Conservation (phyloP, 2,329 filamentous ascomycete species). For the Albifimbria verrucaria region DNA sequence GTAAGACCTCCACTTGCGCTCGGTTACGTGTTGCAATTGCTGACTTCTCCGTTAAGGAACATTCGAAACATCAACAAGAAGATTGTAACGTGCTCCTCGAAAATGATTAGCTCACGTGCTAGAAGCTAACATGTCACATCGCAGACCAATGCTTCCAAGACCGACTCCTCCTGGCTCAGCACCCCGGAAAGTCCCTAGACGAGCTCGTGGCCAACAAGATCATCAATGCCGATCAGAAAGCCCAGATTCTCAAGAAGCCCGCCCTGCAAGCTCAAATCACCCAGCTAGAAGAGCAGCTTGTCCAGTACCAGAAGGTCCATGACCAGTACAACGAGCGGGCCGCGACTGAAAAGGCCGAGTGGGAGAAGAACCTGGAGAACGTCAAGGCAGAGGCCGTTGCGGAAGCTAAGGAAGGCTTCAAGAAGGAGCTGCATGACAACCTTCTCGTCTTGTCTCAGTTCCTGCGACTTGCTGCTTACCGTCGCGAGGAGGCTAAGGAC, state of each 20-base stretch:
- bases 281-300: slow-evolving; percentile 70
- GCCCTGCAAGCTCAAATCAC: slow-evolving; percentile 64
- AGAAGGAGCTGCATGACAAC: slow-evolving; percentile 59
- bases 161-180: slow-evolving; percentile 67
- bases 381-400: slow-evolving; percentile 51
- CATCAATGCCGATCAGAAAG: slow-evolving; percentile 79
- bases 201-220: slow-evolving; percentile 68
- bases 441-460: slow-evolving; percentile 75
- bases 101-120: too few species aligned
- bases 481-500: slow-evolving; percentile 66
- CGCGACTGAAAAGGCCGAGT: slow-evolving; percentile 54
- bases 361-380: slow-evolving; percentile 56
- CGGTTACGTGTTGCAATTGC: slow-evolving; percentile 2
- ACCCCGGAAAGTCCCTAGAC: slow-evolving; percentile 68
- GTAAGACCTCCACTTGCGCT: slow-evolving; percentile 47
- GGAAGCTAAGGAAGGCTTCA: slow-evolving; percentile 45
- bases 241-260: slow-evolving; percentile 74
- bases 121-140: slow-evolving; percentile 3
- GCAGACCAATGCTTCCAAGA: slow-evolving; percentile 68
- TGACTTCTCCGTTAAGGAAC: slow-evolving; percentile 52
- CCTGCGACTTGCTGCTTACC: slow-evolving; percentile 72
- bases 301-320: slow-evolving; percentile 72
- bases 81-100: slow-evolving; percentile 59
- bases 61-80: slow-evolving; percentile 94
- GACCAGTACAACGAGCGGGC: slow-evolving; percentile 64